Percentiles rank a stretch among this genome's conserved stretches.
Evolutionary conservation across 2,329 filamentous ascomycete species (phyloP).

Genomic region (Rutstroemia sp.): DNA sequence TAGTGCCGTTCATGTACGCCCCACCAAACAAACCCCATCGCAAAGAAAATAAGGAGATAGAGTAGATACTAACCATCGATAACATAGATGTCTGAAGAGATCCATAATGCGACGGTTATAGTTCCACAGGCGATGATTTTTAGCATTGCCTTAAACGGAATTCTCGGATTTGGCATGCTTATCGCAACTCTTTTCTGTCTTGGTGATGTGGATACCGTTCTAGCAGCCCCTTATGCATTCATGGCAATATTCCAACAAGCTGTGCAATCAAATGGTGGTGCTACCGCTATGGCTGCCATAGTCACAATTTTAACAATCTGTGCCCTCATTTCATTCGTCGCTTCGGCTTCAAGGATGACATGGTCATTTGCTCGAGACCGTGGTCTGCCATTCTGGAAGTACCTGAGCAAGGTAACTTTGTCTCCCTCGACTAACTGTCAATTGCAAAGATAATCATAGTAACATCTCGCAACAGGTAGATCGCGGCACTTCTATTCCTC

Average conservation of each 20-base stretch:
- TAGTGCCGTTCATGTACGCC: slow-evolving; percentile 20
- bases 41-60: no score
- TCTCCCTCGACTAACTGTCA: no score
- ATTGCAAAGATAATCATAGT: no score
- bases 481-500: no score
- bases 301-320: slow-evolving; percentile 34
- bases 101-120: slow-evolving; percentile 37
- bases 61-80: no score
- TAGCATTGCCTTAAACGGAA: slow-evolving; percentile 32
- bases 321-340: slow-evolving; percentile 31
- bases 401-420: neutral
- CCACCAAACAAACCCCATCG: no score
- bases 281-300: slow-evolving; percentile 34
- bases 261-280: slow-evolving; percentile 32
- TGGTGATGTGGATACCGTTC: slow-evolving; percentile 30
- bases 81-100: slow-evolving; percentile 37
- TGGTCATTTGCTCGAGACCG: slow-evolving; percentile 38
- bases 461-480: no score
- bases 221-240: slow-evolving; percentile 38
- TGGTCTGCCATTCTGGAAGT: slow-evolving; percentile 28
- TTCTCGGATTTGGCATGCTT: slow-evolving; percentile 35
- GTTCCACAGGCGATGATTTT: slow-evolving; percentile 36
- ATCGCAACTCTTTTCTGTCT: slow-evolving; percentile 31
- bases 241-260: slow-evolving; percentile 43
- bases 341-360: slow-evolving; percentile 34